Base-by-base conservation (phyloP, 164 flowering plant genomes). In the Umbellularia californica region DNA sequence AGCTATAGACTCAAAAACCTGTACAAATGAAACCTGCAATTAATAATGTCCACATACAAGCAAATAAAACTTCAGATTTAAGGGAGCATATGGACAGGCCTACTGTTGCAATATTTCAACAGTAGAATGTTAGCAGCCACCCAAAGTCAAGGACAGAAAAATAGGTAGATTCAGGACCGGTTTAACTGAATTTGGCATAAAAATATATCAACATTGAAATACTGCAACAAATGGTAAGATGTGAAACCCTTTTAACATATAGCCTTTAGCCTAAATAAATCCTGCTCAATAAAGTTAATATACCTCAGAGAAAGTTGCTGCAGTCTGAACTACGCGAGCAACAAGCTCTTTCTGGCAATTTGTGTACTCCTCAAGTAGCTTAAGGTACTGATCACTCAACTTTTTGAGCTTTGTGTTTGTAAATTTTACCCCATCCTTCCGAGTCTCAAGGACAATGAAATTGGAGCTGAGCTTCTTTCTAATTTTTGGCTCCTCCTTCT, bases 341-440 rank as follows among this genome's bases (percentile, higher is more conserved):
- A 96, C 99, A 75, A 96, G 83, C 81, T 88, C 91, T 80, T 88
- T 92, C 79, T 96, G 99, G 78, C 91, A 90, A 77, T 30, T 88
- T 74, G 85, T 91, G 69, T 96, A 96, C 70, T 93, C 99, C 67
- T 91, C 95, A 68, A 96, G 80, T 33, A 91, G 81, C 82, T 81
- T 90, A 80, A 90, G 96, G 80, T 92, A 89, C 79, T 85, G 89
- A 75, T 93, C 99, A 67, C 97, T 93, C 64, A 93, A 77, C 75
- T 85, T 91, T 79, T 91, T 96, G 73, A 96, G 97, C 88, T 93
- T 96, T 64, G 91, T 81, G 75, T 89, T 93, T 72, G 98, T 96
- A 79, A 96, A 95, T 73, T 94, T 96, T 58, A 96, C 91, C 68
- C 99, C 99, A 81, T 96, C 99, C 79, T 96, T 96, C 3, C 98